phyloP scores from a whole-genome alignment of 192 early-diverging fungal genomes.

The Coemansia sp. region DNA sequence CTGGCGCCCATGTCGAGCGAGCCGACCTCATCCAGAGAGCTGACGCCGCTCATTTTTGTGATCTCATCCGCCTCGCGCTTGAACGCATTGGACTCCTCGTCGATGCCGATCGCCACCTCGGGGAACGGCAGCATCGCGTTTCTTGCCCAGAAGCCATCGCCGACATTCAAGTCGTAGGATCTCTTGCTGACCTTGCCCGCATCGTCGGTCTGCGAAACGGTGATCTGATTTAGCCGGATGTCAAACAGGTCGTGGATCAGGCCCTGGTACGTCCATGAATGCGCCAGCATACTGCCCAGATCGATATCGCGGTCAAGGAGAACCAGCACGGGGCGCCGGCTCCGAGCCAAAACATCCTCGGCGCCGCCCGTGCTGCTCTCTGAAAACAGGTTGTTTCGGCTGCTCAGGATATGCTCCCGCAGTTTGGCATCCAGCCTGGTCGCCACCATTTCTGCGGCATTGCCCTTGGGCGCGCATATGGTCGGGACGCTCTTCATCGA shows the following conservation, averaged over 20 bases:
- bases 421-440: constrained; percentile 83
- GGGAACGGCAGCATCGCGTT: constrained; percentile 94
- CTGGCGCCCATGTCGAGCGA: constrained; percentile 69
- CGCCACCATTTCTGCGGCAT: constrained; percentile 92
- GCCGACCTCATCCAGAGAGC: constrained; percentile 56
- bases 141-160: constrained; percentile 92
- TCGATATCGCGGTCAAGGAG: constrained; percentile 92
- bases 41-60: constrained; percentile 81
- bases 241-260: constrained; percentile 94
- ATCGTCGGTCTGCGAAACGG: constrained; percentile 55
- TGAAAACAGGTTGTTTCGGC: constrained; percentile 78
- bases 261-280: constrained; percentile 98
- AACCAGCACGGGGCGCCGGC: constrained; percentile 73
- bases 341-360: constrained; percentile 51
- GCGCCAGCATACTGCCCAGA: constrained; percentile 83
- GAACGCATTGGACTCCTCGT: constrained; percentile 88
- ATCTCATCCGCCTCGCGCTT: constrained; percentile 94
- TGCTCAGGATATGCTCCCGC: constrained; percentile 89
- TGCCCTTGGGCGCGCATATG: constrained; percentile 86
- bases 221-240: constrained; percentile 86
- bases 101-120: constrained; percentile 94
- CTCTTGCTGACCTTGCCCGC: constrained; percentile 64
- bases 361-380: constrained; percentile 28
- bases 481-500: constrained; percentile 88
- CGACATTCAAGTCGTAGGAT: constrained; percentile 81